Conservation (phyloP, 345 rosid genomes). For the Populus pruinosa region DNA sequence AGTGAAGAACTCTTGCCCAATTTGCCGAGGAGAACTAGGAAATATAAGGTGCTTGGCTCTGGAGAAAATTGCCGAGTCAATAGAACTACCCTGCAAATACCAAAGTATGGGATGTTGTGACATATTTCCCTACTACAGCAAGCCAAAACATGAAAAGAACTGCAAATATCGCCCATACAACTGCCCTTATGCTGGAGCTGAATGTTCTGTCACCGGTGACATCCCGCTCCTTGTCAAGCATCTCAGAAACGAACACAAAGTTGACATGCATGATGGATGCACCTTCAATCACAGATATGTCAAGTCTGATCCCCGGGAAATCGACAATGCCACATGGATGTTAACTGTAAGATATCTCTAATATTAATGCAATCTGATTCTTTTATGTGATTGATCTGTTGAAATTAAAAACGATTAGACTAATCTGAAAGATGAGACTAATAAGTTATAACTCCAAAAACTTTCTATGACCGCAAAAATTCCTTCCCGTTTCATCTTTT, state of each 20-base stretch:
- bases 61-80: slow-evolving; percentile 79
- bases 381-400: neutral
- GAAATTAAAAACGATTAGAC: neutral
- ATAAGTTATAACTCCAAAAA: neutral
- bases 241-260: slow-evolving; percentile 84
- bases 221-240: slow-evolving; percentile 64
- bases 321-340: slow-evolving; percentile 98
- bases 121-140: slow-evolving; percentile 75
- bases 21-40: slow-evolving; percentile 83
- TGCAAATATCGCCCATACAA: slow-evolving; percentile 69
- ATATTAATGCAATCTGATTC: neutral
- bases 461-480: neutral
- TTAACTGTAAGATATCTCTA: slow-evolving; percentile 58
- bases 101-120: slow-evolving; percentile 69
- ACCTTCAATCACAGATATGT: slow-evolving; percentile 88
- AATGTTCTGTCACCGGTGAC: slow-evolving; percentile 79
- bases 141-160: slow-evolving; percentile 73
- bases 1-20: slow-evolving; percentile 73
- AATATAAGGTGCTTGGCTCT: slow-evolving; percentile 85
- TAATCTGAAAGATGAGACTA: neutral
- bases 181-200: slow-evolving; percentile 88
- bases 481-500: neutral
- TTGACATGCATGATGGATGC: slow-evolving; percentile 86
- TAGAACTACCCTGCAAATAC: slow-evolving; percentile 78
- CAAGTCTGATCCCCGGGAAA: slow-evolving; percentile 75